Percentiles rank a stretch among this genome's conserved stretches.
These are phyloP conservation scores for Limnanthes douglasii DNA, from an alignment of 345 rosid genomes.

Conservation along the genomic window DNA sequence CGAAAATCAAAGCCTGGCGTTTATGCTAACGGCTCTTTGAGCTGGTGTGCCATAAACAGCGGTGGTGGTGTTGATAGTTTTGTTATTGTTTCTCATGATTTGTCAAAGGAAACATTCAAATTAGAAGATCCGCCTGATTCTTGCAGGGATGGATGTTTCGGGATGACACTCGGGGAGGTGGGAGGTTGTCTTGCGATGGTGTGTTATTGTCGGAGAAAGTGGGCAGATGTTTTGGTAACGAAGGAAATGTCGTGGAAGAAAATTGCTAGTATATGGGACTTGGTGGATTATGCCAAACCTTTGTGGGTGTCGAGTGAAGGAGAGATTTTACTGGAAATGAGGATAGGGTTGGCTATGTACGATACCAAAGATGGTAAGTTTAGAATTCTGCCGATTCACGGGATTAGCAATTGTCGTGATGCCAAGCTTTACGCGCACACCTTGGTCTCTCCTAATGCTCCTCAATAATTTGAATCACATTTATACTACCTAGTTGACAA, in stretches of 20 bases:
- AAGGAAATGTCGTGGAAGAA: slow-evolving; percentile 16
- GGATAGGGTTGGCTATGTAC: slow-evolving; percentile 19
- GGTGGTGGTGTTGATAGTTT: slow-evolving; percentile 2
- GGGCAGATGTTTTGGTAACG: slow-evolving; percentile 18
- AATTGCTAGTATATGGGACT: slow-evolving; percentile 10
- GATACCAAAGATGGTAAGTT: slow-evolving; percentile 5
- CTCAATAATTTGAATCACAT: too few species aligned
- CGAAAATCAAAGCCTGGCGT: slow-evolving; percentile 11
- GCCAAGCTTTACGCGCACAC: slow-evolving; percentile 13
- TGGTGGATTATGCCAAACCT: slow-evolving; percentile 10
- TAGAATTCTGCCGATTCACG: slow-evolving; percentile 6
- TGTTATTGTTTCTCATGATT: slow-evolving; percentile 15
- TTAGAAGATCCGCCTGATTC: slow-evolving; percentile 5
- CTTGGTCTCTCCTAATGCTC: slow-evolving; percentile 12
- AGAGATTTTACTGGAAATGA: slow-evolving; percentile 15
- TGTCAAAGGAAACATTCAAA: slow-evolving; percentile 12
- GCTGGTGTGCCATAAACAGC: slow-evolving; percentile 10
- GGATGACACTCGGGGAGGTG: slow-evolving; percentile 11
- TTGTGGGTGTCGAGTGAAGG: slow-evolving; percentile 11
- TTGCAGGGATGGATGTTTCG: slow-evolving; percentile 12
- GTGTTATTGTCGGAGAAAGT: slow-evolving; percentile 5
- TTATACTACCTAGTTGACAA: too few species aligned
- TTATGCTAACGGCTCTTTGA: slow-evolving; percentile 15
- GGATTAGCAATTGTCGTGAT: slow-evolving; percentile 9
- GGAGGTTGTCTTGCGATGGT: slow-evolving; percentile 16